Evolutionary conservation across 2,329 filamentous ascomycete species (phyloP).

Genomic region (Stenocarpella maydis): DNA sequence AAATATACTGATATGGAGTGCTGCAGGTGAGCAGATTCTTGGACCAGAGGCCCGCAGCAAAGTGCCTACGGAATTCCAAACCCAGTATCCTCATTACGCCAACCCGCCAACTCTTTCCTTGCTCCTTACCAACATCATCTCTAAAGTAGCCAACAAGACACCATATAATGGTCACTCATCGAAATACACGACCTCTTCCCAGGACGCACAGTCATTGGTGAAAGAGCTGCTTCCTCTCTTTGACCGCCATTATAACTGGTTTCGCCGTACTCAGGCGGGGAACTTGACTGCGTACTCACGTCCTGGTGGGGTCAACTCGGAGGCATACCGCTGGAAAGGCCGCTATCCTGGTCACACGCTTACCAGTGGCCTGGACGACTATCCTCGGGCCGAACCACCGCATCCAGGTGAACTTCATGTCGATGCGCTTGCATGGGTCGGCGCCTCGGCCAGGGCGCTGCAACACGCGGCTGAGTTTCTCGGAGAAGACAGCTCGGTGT

Average conservation of each 20-base stretch:
- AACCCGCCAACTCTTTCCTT: constrained; percentile 92
- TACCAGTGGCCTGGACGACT: constrained; percentile 90
- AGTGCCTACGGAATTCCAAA: constrained; percentile 85
- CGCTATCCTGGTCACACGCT: constrained; percentile 83
- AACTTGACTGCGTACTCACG: constrained; percentile 67
- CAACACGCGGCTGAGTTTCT: constrained; percentile 77
- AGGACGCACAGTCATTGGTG: constrained; percentile 73
- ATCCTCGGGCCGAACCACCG: constrained; percentile 86
- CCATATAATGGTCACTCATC: constrained; percentile 68
- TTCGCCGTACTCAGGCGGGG: constrained; percentile 84
- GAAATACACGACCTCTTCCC: constrained; percentile 38
- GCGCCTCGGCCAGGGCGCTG: constrained; percentile 84
- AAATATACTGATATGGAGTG: constrained; percentile 8
- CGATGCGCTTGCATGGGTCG: constrained; percentile 92
- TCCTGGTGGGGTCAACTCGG: constrained; percentile 58
- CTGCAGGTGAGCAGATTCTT: constrained; percentile 76
- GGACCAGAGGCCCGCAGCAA: constrained; percentile 88
- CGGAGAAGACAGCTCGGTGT: constrained; percentile 75
- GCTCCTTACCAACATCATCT: constrained; percentile 79
- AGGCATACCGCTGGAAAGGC: constrained; percentile 90
- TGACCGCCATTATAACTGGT: constrained; percentile 88
- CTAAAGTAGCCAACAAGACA: constrained; percentile 70
- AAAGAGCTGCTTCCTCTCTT: constrained; percentile 82
- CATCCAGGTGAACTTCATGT: constrained; percentile 92
- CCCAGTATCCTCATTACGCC: constrained; percentile 92